These are phyloP conservation scores for Lichtheimia hyalospora DNA, from an alignment of 371 early-diverging fungal genomes.

Conservation along the genomic window DNA sequence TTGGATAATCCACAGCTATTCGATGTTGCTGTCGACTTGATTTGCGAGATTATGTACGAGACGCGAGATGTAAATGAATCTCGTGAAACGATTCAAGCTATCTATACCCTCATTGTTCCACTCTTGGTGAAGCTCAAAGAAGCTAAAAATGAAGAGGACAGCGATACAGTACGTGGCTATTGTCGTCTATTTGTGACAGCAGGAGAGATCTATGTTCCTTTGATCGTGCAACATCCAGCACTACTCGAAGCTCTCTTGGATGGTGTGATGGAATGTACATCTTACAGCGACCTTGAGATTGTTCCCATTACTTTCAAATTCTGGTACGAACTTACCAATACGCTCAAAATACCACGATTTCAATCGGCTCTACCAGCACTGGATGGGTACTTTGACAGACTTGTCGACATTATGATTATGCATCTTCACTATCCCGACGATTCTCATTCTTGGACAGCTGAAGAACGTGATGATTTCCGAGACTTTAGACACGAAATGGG, in stretches of 20 bases:
- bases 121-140: slow-evolving; percentile 54
- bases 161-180: slow-evolving; percentile 61
- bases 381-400: slow-evolving; percentile 60
- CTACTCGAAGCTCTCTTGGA: slow-evolving; percentile 69
- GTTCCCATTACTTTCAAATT: slow-evolving; percentile 81
- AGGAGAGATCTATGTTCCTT: slow-evolving; percentile 77
- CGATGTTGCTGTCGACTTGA: slow-evolving; percentile 83
- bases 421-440: slow-evolving; percentile 85
- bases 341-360: slow-evolving; percentile 51
- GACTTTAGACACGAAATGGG: slow-evolving; percentile 96
- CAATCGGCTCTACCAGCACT: slow-evolving; percentile 51
- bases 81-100: slow-evolving; percentile 56
- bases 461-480: slow-evolving; percentile 91
- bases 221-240: slow-evolving; percentile 65
- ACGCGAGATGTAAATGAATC: slow-evolving; percentile 63
- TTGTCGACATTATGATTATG: slow-evolving; percentile 80
- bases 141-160: slow-evolving; percentile 39
- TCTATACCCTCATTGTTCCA: slow-evolving; percentile 55
- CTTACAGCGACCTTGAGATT: slow-evolving; percentile 66
- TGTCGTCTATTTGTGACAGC: slow-evolving; percentile 86
- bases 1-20: slow-evolving; percentile 69
- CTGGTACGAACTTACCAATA: slow-evolving; percentile 81
- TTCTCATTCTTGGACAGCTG: slow-evolving; percentile 68
- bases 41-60: slow-evolving; percentile 80
- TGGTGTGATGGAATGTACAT: slow-evolving; percentile 73